Conservation (phyloP, 2,329 filamentous ascomycete species). For the Chalaropsis ovoidea region DNA sequence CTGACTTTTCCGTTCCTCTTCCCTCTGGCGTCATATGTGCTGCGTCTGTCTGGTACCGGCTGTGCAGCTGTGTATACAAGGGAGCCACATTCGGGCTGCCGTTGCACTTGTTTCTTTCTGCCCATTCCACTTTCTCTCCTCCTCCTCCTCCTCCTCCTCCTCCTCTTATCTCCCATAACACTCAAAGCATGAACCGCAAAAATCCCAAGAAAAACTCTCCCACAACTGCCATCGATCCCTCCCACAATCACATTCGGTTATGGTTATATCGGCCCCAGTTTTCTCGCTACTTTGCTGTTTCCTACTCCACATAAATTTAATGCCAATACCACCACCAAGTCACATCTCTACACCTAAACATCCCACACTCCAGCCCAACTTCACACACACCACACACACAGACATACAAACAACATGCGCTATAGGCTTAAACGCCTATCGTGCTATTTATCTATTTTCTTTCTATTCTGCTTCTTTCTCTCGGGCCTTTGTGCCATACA, state of each 20-base stretch:
- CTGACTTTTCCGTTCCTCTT: background rate
- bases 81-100: background rate
- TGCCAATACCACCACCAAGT: background rate
- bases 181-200: background rate
- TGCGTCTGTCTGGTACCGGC: background rate
- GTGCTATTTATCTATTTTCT: background rate
- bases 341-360: background rate
- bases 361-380: background rate
- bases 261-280: conserved; percentile 21
- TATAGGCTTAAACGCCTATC: background rate
- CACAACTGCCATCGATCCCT: conserved; percentile 14
- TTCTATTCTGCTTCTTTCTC: background rate
- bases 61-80: background rate
- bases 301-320: conserved; percentile 14
- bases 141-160: background rate
- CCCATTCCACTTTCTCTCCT: background rate
- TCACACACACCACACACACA: background rate
- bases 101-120: background rate
- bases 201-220: conserved; percentile 15
- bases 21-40: background rate
- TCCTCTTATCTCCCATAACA: background rate
- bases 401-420: background rate
- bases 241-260: conserved; percentile 17
- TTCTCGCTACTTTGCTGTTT: conserved; percentile 10
- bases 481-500: background rate